Conservation (phyloP, 345 rosid genomes). For the Gossypium mustelinum region DNA sequence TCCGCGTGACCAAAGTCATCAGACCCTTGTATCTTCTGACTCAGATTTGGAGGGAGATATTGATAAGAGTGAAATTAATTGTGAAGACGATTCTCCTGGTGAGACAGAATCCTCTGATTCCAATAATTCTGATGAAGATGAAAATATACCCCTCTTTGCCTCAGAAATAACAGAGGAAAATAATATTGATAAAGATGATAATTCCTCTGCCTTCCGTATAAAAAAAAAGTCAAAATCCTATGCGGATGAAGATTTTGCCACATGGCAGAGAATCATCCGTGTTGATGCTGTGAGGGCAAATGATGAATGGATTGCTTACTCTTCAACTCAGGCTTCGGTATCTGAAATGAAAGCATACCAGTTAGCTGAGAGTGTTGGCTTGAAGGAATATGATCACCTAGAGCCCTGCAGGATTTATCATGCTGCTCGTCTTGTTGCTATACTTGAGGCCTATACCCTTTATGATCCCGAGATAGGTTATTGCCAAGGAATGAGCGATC, state of each 20-base stretch:
- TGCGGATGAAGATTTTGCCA: slow-evolving; percentile 63
- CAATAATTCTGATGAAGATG: slow-evolving; percentile 54
- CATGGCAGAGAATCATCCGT: slow-evolving; percentile 93
- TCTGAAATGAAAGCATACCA: slow-evolving; percentile 14
- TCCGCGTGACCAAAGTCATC: slow-evolving; percentile 8
- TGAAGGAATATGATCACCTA: not conserved
- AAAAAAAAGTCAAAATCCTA: slow-evolving; percentile 28
- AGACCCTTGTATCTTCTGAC: slow-evolving; percentile 22
- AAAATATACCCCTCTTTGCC: slow-evolving; percentile 35
- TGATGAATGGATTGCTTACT: slow-evolving; percentile 66
- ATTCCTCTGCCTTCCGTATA: slow-evolving; percentile 25
- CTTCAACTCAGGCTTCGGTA: slow-evolving; percentile 65
- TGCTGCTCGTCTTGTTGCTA: slow-evolving; percentile 1
- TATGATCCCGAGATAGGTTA: slow-evolving; percentile 77
- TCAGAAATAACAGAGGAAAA: slow-evolving; percentile 30
- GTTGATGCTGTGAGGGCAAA: slow-evolving; percentile 90
- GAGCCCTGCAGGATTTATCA: not conserved
- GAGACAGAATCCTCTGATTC: slow-evolving; percentile 50
- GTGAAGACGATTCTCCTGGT: slow-evolving; percentile 40
- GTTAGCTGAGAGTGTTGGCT: slow-evolving; percentile 1
- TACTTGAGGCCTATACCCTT: slow-evolving; percentile 55
- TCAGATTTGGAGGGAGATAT: slow-evolving; percentile 32
- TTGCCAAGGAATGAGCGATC: slow-evolving; percentile 97
- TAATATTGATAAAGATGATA: slow-evolving; percentile 23
- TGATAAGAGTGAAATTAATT: slow-evolving; percentile 43